phyloP scores from a whole-genome alignment of 2,329 filamentous ascomycete genomes.

The Plectosphaerella plurivora region DNA sequence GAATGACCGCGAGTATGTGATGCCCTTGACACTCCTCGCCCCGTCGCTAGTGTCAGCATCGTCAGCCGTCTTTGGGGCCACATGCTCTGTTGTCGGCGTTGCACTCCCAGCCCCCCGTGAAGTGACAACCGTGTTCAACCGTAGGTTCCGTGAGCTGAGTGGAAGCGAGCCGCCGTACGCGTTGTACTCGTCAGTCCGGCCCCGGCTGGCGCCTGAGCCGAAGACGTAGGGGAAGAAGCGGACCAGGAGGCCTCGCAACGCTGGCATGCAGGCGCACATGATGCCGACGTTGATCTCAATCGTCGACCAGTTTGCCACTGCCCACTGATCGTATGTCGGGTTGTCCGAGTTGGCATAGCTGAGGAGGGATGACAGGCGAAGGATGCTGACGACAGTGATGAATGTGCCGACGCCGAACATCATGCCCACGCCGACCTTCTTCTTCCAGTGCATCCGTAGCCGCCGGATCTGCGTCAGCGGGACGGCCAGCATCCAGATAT shows the following conservation, averaged over 20 bases:
- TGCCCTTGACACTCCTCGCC: not conserved
- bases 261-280: conserved; percentile 23
- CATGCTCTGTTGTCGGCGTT: not conserved
- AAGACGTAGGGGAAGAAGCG: conserved; percentile 13
- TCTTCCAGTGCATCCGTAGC: conserved; percentile 25
- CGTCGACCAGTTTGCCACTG: conserved; percentile 19
- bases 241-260: conserved; percentile 17
- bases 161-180: not conserved
- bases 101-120: not conserved
- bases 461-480: conserved; percentile 30
- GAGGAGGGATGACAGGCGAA: conserved; percentile 15
- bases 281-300: conserved; percentile 24
- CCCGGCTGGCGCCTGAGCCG: not conserved
- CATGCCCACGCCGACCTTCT: conserved; percentile 28
- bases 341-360: conserved; percentile 17
- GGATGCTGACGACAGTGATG: conserved; percentile 17
- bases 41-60: not conserved
- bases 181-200: not conserved
- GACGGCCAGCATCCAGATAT: conserved; percentile 35
- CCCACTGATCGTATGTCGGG: conserved; percentile 19
- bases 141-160: not conserved
- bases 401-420: conserved; percentile 29
- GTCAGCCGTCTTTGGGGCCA: not conserved
- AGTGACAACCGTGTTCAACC: not conserved
- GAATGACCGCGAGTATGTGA: not conserved